Evolutionary conservation across 441 rosid genomes (phyloP).

Genomic region (Adansonia grandidieri): DNA sequence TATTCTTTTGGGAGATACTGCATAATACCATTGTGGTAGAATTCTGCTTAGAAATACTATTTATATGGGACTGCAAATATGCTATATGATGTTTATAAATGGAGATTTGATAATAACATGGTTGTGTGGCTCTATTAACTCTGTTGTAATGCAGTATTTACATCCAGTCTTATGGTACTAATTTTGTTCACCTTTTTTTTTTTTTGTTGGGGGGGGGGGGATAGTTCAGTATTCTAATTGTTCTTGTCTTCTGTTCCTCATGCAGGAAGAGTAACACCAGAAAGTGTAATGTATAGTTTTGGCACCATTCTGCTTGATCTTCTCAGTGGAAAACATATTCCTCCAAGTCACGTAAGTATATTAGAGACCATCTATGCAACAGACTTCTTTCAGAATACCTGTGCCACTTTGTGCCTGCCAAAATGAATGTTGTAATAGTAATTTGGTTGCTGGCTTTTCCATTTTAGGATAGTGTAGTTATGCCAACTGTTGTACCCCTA

Average conservation of each 20-base stretch:
- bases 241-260: not conserved
- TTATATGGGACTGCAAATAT: not conserved
- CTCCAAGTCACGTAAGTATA: slow-evolving; percentile 84
- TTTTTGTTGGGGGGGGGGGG: too few species aligned
- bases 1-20: not conserved
- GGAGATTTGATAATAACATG: too few species aligned
- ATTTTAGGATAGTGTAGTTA: not conserved
- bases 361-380: too few species aligned
- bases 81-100: too few species aligned
- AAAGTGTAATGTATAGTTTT: slow-evolving; percentile 92
- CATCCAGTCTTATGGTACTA: not conserved
- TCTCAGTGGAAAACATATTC: slow-evolving; percentile 95
- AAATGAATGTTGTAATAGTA: not conserved
- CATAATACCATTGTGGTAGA: not conserved
- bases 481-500: slow-evolving; percentile 3
- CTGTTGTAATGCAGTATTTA: not conserved
- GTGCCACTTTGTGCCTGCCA: not conserved
- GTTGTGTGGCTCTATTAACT: slow-evolving; percentile 9
- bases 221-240: not conserved
- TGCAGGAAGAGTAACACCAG: slow-evolving; percentile 84
- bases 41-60: not conserved
- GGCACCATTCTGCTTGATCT: slow-evolving; percentile 94
- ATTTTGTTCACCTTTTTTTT: too few species aligned
- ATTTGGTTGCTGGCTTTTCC: not conserved
- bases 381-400: not conserved